A percentile compares a stretch with the other conserved stretches of the same genome.
These are phyloP conservation scores for Coniella lustricola DNA, from an alignment of 2,329 filamentous ascomycete species.

Conservation along the genomic window DNA sequence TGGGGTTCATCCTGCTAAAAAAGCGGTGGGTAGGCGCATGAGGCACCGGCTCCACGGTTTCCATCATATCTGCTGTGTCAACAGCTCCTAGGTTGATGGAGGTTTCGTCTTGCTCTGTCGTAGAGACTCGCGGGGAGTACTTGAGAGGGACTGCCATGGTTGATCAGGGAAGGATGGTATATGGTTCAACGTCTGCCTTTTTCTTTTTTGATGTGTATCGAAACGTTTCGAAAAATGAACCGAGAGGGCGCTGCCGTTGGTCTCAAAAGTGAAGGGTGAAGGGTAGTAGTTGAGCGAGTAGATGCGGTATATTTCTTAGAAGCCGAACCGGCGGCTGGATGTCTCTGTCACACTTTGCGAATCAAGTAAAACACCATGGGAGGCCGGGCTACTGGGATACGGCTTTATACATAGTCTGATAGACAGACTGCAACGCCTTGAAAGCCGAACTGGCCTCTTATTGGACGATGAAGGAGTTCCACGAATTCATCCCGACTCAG, in stretches of 20 bases:
- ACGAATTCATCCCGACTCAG: neutral
- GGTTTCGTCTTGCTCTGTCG: constrained; percentile 1
- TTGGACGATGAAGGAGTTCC: neutral
- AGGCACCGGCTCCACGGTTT: constrained; percentile 1
- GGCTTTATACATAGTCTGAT: neutral
- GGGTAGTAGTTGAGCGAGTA: neutral
- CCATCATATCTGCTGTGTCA: constrained; percentile 3
- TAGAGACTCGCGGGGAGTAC: neutral
- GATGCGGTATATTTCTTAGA: too few relatives aligned
- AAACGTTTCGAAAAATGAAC: too few relatives aligned
- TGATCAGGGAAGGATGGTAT: neutral
- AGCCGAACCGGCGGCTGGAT: neutral
- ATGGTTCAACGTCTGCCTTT: too few relatives aligned
- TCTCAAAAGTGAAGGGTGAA: too few relatives aligned
- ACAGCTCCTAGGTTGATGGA: neutral
- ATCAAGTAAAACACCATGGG: neutral
- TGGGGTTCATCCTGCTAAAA: constrained; percentile 9
- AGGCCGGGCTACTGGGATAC: neutral
- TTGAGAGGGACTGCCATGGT: neutral
- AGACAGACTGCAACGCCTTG: neutral
- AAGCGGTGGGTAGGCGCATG: neutral
- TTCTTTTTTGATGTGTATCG: neutral
- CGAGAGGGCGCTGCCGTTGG: too few relatives aligned
- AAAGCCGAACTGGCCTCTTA: neutral
- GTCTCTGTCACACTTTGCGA: neutral